Evolutionary conservation across 2,329 filamentous ascomycete genomes (phyloP).

Genomic region (Cordyceps pruinosa): DNA sequence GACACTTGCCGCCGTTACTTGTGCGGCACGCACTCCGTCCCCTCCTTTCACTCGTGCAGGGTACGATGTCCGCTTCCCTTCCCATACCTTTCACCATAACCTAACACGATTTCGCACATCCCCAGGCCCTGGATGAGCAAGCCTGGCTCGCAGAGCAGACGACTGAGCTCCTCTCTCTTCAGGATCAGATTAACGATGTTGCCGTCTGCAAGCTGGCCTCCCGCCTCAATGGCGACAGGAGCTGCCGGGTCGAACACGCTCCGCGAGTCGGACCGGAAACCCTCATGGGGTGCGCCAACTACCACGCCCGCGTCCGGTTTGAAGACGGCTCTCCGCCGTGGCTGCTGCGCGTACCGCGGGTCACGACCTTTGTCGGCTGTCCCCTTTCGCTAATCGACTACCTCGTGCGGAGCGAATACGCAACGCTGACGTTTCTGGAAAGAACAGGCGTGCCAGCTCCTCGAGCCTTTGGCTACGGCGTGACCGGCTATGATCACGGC

Average conservation of each 20-base stretch:
- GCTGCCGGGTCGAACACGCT: background rate
- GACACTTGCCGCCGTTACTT: background rate
- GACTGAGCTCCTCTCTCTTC: background rate
- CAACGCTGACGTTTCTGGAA: too few relatives aligned
- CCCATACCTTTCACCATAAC: too few relatives aligned
- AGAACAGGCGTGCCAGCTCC: too few relatives aligned
- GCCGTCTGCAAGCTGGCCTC: background rate
- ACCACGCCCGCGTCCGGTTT: background rate
- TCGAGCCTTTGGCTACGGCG: too few relatives aligned
- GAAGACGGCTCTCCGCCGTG: background rate
- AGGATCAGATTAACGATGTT: background rate
- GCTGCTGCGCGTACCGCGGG: background rate
- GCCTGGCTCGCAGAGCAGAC: background rate
- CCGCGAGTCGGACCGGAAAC: conserved; percentile 7
- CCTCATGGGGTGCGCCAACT: conserved; percentile 12
- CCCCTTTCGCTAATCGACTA: too few relatives aligned
- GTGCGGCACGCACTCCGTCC: background rate
- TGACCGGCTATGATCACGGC: too few relatives aligned
- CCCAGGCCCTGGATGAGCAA: background rate
- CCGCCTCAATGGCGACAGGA: background rate
- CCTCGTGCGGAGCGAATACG: too few relatives aligned
- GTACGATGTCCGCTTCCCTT: background rate
- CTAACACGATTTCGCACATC: too few relatives aligned
- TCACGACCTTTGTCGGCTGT: background rate
- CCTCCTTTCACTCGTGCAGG: background rate